Evolutionary conservation across 2,329 filamentous ascomycete species (phyloP), one percentile per base, ranked within the genome.

Genomic region (Emydomyces testavorans): DNA sequence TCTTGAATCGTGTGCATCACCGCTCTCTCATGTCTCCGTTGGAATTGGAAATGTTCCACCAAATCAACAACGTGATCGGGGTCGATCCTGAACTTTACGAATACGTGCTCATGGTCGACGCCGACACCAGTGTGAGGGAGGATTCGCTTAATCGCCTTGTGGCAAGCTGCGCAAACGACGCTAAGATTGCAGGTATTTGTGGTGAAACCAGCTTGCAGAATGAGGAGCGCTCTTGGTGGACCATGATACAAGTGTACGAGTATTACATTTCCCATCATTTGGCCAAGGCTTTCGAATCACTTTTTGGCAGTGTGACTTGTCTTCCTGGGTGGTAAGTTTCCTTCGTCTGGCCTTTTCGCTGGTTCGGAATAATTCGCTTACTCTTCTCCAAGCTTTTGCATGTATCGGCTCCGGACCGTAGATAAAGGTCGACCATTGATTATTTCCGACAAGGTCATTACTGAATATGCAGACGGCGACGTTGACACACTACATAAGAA

Each of bases 191-290:
- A 20, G 92, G 90, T 69, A 95, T 96, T 53, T 98, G 92, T 64
- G 92, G 92, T 62, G 92, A 98, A 66, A 98, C 92, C 1, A 92
- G 83, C 65, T 74, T 98, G 60, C 85, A 95, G 64, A 98, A 98
- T 60, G 90, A 95, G 65, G 87, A 95, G 59, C 78, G 82, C 56
- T 89, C 82, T 59, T 96, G 89, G 88, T 94, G 87, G 86, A 98
- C 92, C 10, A 98, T 98, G 92, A 98, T 98, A 60, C 92, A 98
- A 66, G 92, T 98, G 55, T 98, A 98, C 70, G 92, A 98, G 66
- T 98, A 98, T 73, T 98, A 89, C 66, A 98, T 98, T 62, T 96
- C 92, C 24, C 92, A 98, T 74, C 85, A 98, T 68, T 71, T 98
- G 64, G 76, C 92, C 46, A 98, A 98, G 72, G 87, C 92, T 53